A percentile compares a stretch with the other conserved stretches of the same genome.
These are phyloP conservation scores for Neoconidiobolus thromboides DNA, from an alignment of 371 early-diverging fungal species.

Conservation along the genomic window DNA sequence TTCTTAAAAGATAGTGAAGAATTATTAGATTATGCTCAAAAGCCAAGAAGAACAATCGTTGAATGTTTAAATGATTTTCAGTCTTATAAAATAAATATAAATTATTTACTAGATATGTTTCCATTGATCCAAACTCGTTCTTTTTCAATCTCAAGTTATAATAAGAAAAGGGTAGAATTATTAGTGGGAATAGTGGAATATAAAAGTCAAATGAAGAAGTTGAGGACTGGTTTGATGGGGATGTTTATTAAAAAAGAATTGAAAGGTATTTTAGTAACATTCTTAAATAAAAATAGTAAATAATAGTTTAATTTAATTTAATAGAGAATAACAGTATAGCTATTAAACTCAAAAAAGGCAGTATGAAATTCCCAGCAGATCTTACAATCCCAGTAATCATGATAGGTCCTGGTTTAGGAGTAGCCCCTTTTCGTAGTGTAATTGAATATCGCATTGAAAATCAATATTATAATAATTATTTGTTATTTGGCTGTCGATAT, in stretches of 20 bases:
- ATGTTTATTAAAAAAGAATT: constrained; percentile 34
- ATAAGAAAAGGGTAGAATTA: constrained; percentile 31
- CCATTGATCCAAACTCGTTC: constrained; percentile 54
- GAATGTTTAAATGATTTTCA: constrained; percentile 74
- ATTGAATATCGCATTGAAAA: constrained; percentile 37
- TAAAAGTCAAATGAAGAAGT: constrained; percentile 44
- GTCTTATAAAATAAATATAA: constrained; percentile 44
- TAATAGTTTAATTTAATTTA: background rate
- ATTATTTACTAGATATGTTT: constrained; percentile 68
- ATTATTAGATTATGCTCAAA: constrained; percentile 59
- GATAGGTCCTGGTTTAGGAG: constrained; percentile 74
- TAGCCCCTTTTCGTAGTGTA: constrained; percentile 78
- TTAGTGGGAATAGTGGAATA: constrained; percentile 75
- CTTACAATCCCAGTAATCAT: constrained; percentile 36
- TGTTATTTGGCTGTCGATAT: constrained; percentile 75
- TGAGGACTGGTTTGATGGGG: constrained; percentile 64
- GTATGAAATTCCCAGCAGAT: constrained; percentile 38
- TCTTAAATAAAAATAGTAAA: no score
- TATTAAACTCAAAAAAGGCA: constrained; percentile 44
- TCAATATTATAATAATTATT: constrained; percentile 27
- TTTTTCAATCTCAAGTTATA: constrained; percentile 64
- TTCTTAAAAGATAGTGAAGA: constrained; percentile 52
- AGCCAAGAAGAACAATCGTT: constrained; percentile 50
- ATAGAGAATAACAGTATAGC: constrained; percentile 14
- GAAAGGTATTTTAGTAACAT: background rate